Base-by-base conservation (phyloP, 1,139 yeast genomes). In the Protomyces inundatus region DNA sequence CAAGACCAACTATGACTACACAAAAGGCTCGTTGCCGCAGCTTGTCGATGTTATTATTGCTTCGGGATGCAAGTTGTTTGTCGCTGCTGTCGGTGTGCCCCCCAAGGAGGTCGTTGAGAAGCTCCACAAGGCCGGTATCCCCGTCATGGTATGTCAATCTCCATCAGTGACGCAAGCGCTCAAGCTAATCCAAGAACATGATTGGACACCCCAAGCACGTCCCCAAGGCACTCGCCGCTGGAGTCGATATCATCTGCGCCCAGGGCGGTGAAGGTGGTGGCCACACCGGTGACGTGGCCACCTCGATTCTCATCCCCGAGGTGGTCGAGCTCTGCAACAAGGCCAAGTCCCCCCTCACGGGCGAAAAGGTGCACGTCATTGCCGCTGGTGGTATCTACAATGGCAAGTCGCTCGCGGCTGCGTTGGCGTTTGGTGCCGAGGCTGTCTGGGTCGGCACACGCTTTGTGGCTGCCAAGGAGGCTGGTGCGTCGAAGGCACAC, bases 221-320 rank as follows among this genome's bases (percentile, higher is more conserved):
- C 0, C 66, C 70, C 34, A 82, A 80, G 68, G 81, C 80, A 0
- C 61, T 70, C n/a, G 64, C 67, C 12, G 58, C 67, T 0, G 78
- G 76, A 0, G 74, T 77, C 14, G 81, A 79, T 67, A 81, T 80
- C n/a, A 68, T 81, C n/a, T 72, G 79, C 37, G 74, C 77, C 51
- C 84, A 81, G 69, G 83, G 83, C 1, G 77, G 75, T 65, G 83
- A 80, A 69, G 62, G 60, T 46, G 84, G 83, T 34, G 83, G 83
- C 0, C 83, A 81, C 68, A 72, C 83, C 46, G 84, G 65, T 33
- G 56, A 56, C 52, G 45, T 56, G 6, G 56, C 65, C 9, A 61
- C 69, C 34, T 55, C 67, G 7, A 64, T 64, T 7, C 65, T 65
- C 23, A 79, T 78, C 63, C 73, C 73, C 10, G 78, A 77, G 57